Evolutionary conservation across 257 asterid species (phyloP).

Genomic region (Mitragyna speciosa): DNA sequence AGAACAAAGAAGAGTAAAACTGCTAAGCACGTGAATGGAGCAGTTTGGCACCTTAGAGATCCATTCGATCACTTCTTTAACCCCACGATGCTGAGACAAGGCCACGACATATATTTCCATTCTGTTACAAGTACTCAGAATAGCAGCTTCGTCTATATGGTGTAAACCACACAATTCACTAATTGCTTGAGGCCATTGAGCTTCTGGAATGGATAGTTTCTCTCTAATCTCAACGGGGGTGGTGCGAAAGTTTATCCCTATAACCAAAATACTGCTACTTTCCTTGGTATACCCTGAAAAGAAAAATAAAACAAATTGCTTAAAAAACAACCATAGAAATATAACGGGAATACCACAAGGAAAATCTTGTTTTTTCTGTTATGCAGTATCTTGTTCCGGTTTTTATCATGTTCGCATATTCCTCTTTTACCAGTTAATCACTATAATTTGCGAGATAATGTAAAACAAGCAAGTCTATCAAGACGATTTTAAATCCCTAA

Average conservation of each 20-base stretch:
- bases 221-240: constrained; percentile 88
- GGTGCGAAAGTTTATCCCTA: constrained; percentile 75
- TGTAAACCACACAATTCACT: constrained; percentile 64
- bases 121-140: constrained; percentile 90
- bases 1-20: neutral
- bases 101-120: constrained; percentile 86
- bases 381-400: neutral
- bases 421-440: neutral
- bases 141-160: constrained; percentile 96
- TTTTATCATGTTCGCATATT: no score
- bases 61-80: constrained; percentile 95
- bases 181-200: constrained; percentile 77
- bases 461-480: neutral
- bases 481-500: neutral
- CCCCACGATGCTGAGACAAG: constrained; percentile 77
- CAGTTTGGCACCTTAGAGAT: constrained; percentile 72
- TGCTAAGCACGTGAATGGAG: neutral
- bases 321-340: neutral
- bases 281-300: constrained; percentile 76
- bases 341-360: neutral
- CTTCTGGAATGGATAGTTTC: constrained; percentile 89
- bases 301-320: constrained; percentile 6
- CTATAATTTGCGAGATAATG: neutral
- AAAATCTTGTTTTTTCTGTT: neutral
- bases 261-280: constrained; percentile 69